Evolutionary conservation across 169 alveolate species (phyloP), one percentile per base, ranked within the genome.

Genomic region (Eimeria falciformis): DNA sequence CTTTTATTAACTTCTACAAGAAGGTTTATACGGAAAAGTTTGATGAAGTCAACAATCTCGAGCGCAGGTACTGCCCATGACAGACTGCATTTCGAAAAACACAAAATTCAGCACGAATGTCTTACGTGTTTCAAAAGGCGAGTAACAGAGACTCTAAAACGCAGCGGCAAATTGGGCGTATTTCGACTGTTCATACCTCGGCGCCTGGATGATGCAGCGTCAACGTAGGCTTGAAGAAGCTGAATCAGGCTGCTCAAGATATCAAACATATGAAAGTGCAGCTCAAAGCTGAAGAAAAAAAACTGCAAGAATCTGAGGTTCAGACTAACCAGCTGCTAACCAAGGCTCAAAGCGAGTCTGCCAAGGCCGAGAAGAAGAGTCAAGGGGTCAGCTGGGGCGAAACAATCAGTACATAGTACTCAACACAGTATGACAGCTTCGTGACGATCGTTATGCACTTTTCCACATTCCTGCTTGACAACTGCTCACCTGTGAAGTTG

Each of bases 1-100:
- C 98, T 75, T 98, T 98, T 95, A 96, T 98, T 71, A 98, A 97
- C 92, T 97, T 97, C 94, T 98, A 98, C 96, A 98, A 97, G 96
- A 94, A 95, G 84, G 98, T 98, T 90, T 98, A 98, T 95, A 96
- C 96, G 43, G 94, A 92, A 50, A 98, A 98, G 95, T 98, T 97
- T 91, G 98, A 96, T 50, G 99, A 97, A 94, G 95, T 98, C 66
- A 97, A 98, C 87, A 93, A 92, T 27, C 96, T 97, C 91, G 98
- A 96, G 94, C 97, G 96, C 93, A 95, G 97, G 87, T 87, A 55
- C 17, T 53, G 23, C 62, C 53, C 25, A 25, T n/a, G 29, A 45
- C 7, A 25, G 71, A 0, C 29, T 21, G 66, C 62, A 53, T 0
- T n/a, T 18, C 6, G 40, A 56, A 25, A 3, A 23, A 25, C 43